Evolutionary conservation across 305 asterid genomes (phyloP).

Genomic region (Nicotiana rustica): DNA sequence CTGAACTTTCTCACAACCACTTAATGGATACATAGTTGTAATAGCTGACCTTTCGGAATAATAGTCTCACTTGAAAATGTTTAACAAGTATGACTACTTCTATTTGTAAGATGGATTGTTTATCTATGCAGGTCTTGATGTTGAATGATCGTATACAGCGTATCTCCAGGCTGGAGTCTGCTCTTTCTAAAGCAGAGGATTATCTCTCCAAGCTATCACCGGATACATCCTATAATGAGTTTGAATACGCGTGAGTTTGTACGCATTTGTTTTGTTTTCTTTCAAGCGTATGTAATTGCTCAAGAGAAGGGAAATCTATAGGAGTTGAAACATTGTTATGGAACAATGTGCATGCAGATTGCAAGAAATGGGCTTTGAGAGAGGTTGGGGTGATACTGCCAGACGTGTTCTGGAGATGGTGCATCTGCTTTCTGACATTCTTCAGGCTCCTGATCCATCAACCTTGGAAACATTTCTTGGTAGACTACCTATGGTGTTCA

Average conservation of each 20-base stretch:
- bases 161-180: conserved; percentile 79
- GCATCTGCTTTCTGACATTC: conserved; percentile 91
- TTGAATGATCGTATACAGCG: conserved; percentile 86
- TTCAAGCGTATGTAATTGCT: not conserved
- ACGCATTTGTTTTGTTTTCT: conserved; percentile 18
- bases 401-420: conserved; percentile 73
- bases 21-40: not conserved
- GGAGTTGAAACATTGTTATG: conserved; percentile 3
- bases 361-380: conserved; percentile 99
- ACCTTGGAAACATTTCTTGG: conserved; percentile 90
- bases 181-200: conserved; percentile 87
- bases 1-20: not conserved
- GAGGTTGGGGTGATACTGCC: conserved; percentile 99
- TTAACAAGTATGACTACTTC: not conserved
- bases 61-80: not conserved
- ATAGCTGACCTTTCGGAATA: not conserved
- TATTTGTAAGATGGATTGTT: conserved; percentile 27
- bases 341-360: conserved; percentile 56
- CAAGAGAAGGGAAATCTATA: not conserved
- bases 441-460: conserved; percentile 96
- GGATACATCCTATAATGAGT: conserved; percentile 80
- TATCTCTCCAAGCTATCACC: conserved; percentile 65
- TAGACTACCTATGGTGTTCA: conserved; percentile 94
- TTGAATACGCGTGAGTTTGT: conserved; percentile 75
- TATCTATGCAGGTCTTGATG: conserved; percentile 72